Evolutionary conservation across 345 rosid species (phyloP), one percentile per base, ranked within the genome.

Genomic region (Acer campestre): DNA sequence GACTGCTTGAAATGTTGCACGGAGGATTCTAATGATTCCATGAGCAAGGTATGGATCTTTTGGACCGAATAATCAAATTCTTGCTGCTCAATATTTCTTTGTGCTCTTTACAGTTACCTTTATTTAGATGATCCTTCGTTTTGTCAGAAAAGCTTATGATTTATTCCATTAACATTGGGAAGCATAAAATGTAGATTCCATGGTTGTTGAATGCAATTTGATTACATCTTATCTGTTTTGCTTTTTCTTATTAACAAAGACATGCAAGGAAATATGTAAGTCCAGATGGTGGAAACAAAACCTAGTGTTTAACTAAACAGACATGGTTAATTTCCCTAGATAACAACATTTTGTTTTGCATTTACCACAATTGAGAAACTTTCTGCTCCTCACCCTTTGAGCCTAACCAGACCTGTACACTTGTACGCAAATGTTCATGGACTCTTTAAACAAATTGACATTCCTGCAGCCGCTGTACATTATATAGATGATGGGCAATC

Each of bases 1-100:
- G 98, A 94, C 79, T 96, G 99, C 88, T 79, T 91, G 86, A 94
- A 91, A 73, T 94, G 99, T 81, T 96, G 99, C 84, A 89, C 97
- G 3, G 98, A 96, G 87, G 99, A 94, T 74, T 87, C 95, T 16
- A 97, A 96, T 78, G 97, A 96, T 79, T 90, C 97, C 66, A 86
- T 79, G 70, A 92, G 91, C 82, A 94, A 96, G 98, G 99, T 92
- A 83, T 71, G 74, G 25, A 61, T 69, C 64, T 67, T 49, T 6
- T 11, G 68, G n/a, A 51, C n/a, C 56, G 51, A 59, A 29, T 18
- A 25, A 59, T 74, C 29, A 27, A 46, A 46, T 70, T 25, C 20
- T 70, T 70, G 31, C 27, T 8, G 27, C 46, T 42, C 27, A 38
- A 46, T 59, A 0, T 11, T 64, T 29, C 11, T 4, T 48, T 64